phyloP scores from a whole-genome alignment of 306 rosid genomes.

The Trichosanthes cucumerina region DNA sequence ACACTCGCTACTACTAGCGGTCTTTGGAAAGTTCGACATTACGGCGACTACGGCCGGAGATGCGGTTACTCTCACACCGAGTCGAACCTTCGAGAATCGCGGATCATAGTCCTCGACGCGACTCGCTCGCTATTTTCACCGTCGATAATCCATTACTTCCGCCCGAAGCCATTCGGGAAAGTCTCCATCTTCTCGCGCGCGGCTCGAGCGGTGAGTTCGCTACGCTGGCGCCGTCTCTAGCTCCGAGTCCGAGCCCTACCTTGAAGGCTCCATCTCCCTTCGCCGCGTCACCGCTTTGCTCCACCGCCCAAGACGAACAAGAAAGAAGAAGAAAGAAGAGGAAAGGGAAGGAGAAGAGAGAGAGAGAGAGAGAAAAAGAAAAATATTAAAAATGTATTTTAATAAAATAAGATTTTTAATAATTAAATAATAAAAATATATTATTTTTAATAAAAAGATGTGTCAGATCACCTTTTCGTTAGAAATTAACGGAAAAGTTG shows the following conservation, averaged over 20 bases:
- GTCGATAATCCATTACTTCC: conserved; percentile 73
- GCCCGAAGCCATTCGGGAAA: conserved; percentile 42
- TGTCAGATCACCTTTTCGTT: too few species aligned
- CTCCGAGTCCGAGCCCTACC: conserved; percentile 30
- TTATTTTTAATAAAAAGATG: too few species aligned
- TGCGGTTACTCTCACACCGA: conserved; percentile 57
- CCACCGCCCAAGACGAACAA: conserved; percentile 35
- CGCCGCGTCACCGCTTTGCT: conserved; percentile 61
- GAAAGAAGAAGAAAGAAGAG: too few species aligned
- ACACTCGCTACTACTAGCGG: conserved; percentile 59
- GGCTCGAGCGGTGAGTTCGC: conserved; percentile 32
- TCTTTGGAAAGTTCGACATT: conserved; percentile 60
- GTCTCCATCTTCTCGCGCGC: conserved; percentile 81
- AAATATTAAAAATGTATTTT: too few species aligned
- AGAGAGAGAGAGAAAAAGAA: too few species aligned
- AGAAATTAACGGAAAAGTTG: too few species aligned
- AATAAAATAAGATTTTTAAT: too few species aligned
- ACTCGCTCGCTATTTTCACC: conserved; percentile 57
- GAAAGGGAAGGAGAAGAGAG: too few species aligned
- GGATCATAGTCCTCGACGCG: conserved; percentile 55
- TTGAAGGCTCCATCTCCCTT: conserved; percentile 48
- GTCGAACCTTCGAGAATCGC: conserved; percentile 65
- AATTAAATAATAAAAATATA: too few species aligned
- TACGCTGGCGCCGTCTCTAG: conserved; percentile 32
- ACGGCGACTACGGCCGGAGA: conserved; percentile 50